A percentile compares a stretch with the other conserved stretches of the same genome.
Conservation (phyloP, 441 rosid genomes). For the Populus hybrid region DNA sequence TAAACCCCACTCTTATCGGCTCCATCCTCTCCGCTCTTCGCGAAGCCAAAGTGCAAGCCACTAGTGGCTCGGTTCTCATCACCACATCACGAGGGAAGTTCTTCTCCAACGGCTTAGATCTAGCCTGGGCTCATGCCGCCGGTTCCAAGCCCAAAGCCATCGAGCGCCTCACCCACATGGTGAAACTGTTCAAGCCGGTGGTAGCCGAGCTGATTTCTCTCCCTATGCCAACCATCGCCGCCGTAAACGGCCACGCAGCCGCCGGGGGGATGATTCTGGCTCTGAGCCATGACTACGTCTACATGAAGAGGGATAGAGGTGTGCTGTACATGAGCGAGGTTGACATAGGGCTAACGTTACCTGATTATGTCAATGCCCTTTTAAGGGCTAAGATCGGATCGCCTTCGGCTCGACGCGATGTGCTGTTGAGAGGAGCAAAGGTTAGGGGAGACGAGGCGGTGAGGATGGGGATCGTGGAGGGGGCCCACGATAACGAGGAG, state of each 20-base stretch:
- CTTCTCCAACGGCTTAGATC: constrained; percentile 93
- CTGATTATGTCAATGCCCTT: constrained; percentile 47
- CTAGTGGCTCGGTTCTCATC: constrained; percentile 63
- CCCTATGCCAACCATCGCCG: constrained; percentile 79
- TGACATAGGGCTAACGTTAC: constrained; percentile 50
- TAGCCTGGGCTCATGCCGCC: constrained; percentile 59
- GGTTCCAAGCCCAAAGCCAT: constrained; percentile 32
- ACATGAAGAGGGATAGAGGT: constrained; percentile 57
- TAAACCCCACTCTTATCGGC: constrained; percentile 37
- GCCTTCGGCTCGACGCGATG: constrained; percentile 38
- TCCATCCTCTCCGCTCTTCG: constrained; percentile 47
- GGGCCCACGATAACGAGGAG: constrained; percentile 39
- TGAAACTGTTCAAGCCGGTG: constrained; percentile 40
- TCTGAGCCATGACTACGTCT: constrained; percentile 54
- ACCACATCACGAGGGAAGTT: constrained; percentile 67
- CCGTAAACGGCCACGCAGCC: constrained; percentile 68
- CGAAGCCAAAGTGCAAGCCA: constrained; percentile 49
- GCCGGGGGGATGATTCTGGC: constrained; percentile 58
- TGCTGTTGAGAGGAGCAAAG: constrained; percentile 48
- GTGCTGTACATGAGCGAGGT: constrained; percentile 72
- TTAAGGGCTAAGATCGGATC: constrained; percentile 39
- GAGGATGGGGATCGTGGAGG: constrained; percentile 48
- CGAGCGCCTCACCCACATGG: constrained; percentile 49
- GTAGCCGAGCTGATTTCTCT: constrained; percentile 50
- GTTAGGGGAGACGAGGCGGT: constrained; percentile 53